Evolutionary conservation across 768 basidiomycete species (phyloP).

Genomic region (Mycena sanguinolenta): DNA sequence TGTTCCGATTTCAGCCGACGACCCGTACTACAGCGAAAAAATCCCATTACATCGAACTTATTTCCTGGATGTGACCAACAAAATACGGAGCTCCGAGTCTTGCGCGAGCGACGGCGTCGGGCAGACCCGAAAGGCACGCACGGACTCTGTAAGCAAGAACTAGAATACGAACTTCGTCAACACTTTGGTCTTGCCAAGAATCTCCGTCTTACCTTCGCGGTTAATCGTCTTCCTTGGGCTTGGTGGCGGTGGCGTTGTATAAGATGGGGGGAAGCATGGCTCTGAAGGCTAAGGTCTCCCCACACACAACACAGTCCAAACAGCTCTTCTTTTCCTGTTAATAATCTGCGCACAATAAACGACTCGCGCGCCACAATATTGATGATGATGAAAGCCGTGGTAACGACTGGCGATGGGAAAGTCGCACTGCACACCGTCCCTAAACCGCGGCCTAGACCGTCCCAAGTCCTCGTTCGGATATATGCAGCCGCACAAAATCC

Average conservation of each 20-base stretch:
- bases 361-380: background rate
- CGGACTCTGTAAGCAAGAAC: background rate
- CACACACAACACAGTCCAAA: background rate
- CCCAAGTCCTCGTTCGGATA: constrained; percentile 43
- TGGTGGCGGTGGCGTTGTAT: background rate
- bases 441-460: constrained; percentile 36
- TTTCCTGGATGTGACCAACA: too few species aligned
- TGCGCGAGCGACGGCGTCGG: background rate
- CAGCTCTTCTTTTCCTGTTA: background rate
- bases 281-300: background rate
- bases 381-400: constrained; percentile 40
- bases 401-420: constrained; percentile 39
- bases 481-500: constrained; percentile 45
- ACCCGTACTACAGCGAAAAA: too few species aligned
- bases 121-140: background rate
- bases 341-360: background rate
- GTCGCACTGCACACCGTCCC: constrained; percentile 37
- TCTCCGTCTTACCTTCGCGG: background rate
- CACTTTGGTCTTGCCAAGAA: background rate
- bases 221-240: too few species aligned
- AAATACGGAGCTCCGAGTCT: background rate
- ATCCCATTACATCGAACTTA: too few species aligned
- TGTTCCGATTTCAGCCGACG: too few species aligned
- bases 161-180: background rate
- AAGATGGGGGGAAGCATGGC: background rate